Base-by-base conservation (phyloP, 2,329 filamentous ascomycete species). In the Gaeumannomyces tritici region DNA sequence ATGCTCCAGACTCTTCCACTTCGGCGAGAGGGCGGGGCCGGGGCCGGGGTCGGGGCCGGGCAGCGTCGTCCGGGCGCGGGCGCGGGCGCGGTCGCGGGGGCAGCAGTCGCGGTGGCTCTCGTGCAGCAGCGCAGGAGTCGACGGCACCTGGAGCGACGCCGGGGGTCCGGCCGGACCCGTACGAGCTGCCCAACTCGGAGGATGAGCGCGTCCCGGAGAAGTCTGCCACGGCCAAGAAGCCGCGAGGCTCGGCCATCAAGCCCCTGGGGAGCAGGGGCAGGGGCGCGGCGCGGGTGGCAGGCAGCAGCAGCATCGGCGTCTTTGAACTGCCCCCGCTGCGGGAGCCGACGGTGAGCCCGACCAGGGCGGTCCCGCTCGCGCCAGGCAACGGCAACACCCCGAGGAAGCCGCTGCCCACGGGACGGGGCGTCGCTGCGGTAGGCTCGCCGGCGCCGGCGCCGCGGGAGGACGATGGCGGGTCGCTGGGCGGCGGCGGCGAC, bases 111-210 rank as follows among this genome's bases (percentile, higher is more conserved):
- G 33, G 33, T 15, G 33, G 33, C 33, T 35, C 33, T 15, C 33
- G 33, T 35, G 33, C 18, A 15, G 33, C 13, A 12, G 15, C 33
- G 18, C 33, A 35, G 33, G 33, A 35, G 33, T 15, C 33, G 33
- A 35, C 13, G 13, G 13, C 33, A 12, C 33, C 4, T 12, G 33
- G 13, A 5, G 33, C 33, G 13, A 15, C 33, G 13, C 13, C 33
- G 33, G 33, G 33, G 33, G 33, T 12, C 13, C 33, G 33, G 13
- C 33, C 33, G n/a, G 54, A 55, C 9, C 26, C 59, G 26, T 67
- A 67, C 54, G 70, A 70, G 18, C 62, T 69, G 27, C 68, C 70
- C 18, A 65, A 65, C n/a, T 69, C 67, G 2, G 67, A 66, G 26
- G 66, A 69, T 13, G 68, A 70, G 59, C 51, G 55, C 24, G 60